A percentile compares a stretch with the other conserved stretches of the same genome.
Conservation (phyloP, 805 yeast species). For the Starmerella sp. region DNA sequence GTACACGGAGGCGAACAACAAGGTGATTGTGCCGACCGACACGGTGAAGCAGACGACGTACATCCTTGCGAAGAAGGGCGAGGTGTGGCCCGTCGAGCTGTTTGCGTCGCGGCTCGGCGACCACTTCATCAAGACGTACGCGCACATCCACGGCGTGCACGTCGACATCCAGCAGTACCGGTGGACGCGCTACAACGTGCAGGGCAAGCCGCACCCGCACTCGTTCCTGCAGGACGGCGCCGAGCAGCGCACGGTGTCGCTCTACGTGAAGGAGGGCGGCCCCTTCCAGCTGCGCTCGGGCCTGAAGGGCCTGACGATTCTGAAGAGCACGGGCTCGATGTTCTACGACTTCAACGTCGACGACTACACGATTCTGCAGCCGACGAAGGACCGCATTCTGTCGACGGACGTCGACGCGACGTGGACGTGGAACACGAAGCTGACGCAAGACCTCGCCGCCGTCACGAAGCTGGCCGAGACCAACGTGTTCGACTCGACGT, state of each 20-base stretch:
- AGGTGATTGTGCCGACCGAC: slow-evolving; percentile 87
- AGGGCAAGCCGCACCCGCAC: slow-evolving; percentile 70
- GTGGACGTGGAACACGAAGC: slow-evolving; percentile 52
- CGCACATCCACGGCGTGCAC: slow-evolving; percentile 63
- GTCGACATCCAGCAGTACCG: slow-evolving; percentile 57
- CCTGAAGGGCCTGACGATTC: slow-evolving; percentile 66
- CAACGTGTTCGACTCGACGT: slow-evolving; percentile 57
- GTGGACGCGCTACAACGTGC: slow-evolving; percentile 68
- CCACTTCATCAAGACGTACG: slow-evolving; percentile 68
- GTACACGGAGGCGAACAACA: slow-evolving; percentile 79
- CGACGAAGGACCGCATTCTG: slow-evolving; percentile 73
- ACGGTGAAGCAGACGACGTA: slow-evolving; percentile 83
- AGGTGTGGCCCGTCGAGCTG: slow-evolving; percentile 83
- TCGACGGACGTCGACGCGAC: slow-evolving; percentile 73
- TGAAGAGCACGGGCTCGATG: slow-evolving; percentile 87
- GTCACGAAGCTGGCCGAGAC: slow-evolving; percentile 23
- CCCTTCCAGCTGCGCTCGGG: slow-evolving; percentile 54
- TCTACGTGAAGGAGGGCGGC: slow-evolving; percentile 27
- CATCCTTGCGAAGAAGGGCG: slow-evolving; percentile 68
- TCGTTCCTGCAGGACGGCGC: slow-evolving; percentile 78
- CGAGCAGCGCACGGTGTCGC: slow-evolving; percentile 51
- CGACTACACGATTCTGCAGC: slow-evolving; percentile 79
- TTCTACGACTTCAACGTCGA: slow-evolving; percentile 78
- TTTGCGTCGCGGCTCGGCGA: slow-evolving; percentile 76
- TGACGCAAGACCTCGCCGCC: slow-evolving; percentile 26